Percentiles rank a stretch among this genome's conserved stretches.
phyloP scores from a whole-genome alignment of 2,329 filamentous ascomycete species.

The Leptographium procerum region DNA sequence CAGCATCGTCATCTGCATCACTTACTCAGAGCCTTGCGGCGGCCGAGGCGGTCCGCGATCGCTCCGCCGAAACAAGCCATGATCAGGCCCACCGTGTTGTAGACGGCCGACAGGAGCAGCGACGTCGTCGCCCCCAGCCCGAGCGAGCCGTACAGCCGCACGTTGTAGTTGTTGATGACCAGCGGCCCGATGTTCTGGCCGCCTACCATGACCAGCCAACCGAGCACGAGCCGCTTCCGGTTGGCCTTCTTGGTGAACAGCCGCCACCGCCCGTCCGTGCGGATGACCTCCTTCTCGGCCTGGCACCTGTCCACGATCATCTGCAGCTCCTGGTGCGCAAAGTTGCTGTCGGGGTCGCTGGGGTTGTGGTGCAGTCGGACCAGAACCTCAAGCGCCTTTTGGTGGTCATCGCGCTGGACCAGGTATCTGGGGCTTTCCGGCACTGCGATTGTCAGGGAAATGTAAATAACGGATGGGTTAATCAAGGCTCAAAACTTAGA shows the following conservation, averaged over 20 bases:
- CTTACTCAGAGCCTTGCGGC: neutral
- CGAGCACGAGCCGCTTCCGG: slow-evolving; percentile 4
- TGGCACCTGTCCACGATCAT: neutral
- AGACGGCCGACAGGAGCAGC: slow-evolving; percentile 2
- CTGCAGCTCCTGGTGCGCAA: slow-evolving; percentile 2
- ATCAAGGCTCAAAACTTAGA: no score
- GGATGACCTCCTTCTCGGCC: neutral
- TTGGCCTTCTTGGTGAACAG: slow-evolving; percentile 4
- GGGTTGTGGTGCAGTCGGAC: neutral
- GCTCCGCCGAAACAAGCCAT: neutral
- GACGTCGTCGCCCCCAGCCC: neutral
- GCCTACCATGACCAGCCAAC: slow-evolving; percentile 4
- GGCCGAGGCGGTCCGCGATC: neutral
- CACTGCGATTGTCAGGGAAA: neutral
- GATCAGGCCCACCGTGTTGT: slow-evolving; percentile 1
- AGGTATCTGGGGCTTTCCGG: slow-evolving; percentile 1
- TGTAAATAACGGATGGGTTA: no score
- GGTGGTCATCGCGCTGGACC: slow-evolving; percentile 1
- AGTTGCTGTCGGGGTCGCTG: neutral
- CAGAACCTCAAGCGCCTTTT: neutral
- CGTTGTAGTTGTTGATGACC: slow-evolving; percentile 5
- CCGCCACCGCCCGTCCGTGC: neutral
- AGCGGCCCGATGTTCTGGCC: slow-evolving; percentile 6
- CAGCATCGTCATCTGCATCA: neutral
- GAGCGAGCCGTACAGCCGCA: neutral